Base-by-base conservation (phyloP, 805 yeast species). In the Wickerhamomyces xylosicus region DNA sequence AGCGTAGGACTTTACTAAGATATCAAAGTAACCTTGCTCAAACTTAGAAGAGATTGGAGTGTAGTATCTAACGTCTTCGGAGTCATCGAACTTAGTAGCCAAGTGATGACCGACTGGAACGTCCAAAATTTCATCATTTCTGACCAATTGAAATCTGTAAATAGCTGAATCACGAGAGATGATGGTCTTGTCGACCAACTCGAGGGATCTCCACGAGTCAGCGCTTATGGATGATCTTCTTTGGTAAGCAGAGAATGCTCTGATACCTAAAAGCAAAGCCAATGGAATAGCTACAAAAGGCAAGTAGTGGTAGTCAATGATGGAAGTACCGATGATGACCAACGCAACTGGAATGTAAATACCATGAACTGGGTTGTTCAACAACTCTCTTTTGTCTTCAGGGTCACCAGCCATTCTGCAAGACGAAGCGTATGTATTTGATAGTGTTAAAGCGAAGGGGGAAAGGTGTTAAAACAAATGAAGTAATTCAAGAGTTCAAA, bases 101-200 rank as follows among this genome's bases (percentile, higher is more conserved):
- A 84, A 64, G 56, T 81, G 84, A 53, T 79, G 85, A 27, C 92
- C 92, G 33, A 82, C 72, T 19, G 90, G 87, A 35, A 82, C 68
- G 39, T 74, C 66, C 48, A 84, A 64, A 8, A 71, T 65, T 50
- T 81, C 87, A 32, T 71, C 68, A 4, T 75, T 76, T 40, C 77
- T 69, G 42, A 64, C 64, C 50, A 84, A 63, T 51, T 74, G 74
- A 62, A 84, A 84, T 42, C 92, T 66, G 56, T 82, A 84, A 43
- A 84, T 61, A 33, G 89, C 87, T 6, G 79, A 61, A 59, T 83
- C 78, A 49, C 71, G 78, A 11, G 85, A 74, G 41, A 84, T 69
- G 38, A 84, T 64, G 2, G 90, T 84, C 60, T 79, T 82, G 48
- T 84, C 92, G 25, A 74, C 64, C 50, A 84, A 62, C 58, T 83